These are phyloP conservation scores for Cladosporium sphaerospermum DNA, from an alignment of 2,329 filamentous ascomycete species.

Conservation along the genomic window DNA sequence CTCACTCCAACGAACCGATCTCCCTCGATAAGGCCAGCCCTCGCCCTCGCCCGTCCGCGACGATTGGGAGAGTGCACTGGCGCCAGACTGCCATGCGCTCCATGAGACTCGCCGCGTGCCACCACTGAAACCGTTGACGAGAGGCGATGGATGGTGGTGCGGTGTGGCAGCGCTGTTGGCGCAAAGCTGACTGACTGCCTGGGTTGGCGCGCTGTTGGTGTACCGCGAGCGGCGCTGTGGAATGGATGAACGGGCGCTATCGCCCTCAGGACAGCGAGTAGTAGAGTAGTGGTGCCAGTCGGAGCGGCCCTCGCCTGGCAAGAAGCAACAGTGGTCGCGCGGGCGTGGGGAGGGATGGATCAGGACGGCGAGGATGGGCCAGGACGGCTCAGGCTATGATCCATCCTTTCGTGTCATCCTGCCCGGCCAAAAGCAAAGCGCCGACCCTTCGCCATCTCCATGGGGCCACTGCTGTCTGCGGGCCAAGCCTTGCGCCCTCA, in stretches of 20 bases:
- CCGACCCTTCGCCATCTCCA: background rate
- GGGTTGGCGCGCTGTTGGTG: too few relatives aligned
- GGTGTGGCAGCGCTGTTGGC: too few relatives aligned
- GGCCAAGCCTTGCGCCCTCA: conserved; percentile 8
- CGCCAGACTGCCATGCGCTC: conserved; percentile 1
- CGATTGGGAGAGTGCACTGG: background rate
- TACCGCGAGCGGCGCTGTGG: background rate
- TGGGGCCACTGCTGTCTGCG: conserved; percentile 5
- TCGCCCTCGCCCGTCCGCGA: too few relatives aligned
- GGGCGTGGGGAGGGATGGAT: conserved; percentile 1
- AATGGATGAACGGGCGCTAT: background rate
- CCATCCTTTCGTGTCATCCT: conserved; percentile 11
- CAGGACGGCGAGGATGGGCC: background rate
- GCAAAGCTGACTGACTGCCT: too few relatives aligned
- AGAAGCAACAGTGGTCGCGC: background rate
- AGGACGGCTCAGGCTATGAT: background rate
- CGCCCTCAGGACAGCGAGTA: background rate
- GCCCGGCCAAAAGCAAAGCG: conserved; percentile 8
- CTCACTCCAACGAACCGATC: too few relatives aligned
- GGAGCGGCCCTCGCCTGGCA: too few relatives aligned
- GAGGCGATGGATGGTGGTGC: too few relatives aligned
- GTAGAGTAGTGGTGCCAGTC: background rate
- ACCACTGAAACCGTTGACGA: too few relatives aligned
- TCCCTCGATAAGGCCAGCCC: too few relatives aligned
- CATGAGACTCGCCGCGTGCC: too few relatives aligned